Conservation (phyloP, 139 green algal species). For the Auxenochlorella pyrenoidosa region DNA sequence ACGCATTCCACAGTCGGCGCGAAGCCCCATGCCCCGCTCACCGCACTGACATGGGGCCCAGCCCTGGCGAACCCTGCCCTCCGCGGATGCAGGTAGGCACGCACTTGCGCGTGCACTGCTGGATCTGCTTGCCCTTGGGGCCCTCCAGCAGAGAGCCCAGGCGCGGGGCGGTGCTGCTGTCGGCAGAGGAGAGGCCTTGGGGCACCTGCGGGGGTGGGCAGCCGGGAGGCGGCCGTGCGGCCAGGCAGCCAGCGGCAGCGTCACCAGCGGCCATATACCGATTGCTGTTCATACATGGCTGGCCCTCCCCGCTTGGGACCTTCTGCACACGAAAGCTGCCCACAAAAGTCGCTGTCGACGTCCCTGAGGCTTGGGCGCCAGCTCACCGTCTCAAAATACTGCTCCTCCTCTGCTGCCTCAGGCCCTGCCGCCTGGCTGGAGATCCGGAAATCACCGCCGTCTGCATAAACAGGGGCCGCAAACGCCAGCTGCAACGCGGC, state of each 20-base stretch:
- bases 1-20: too few relatives aligned
- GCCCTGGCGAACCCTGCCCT: conserved; percentile 68
- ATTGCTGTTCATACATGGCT: too few relatives aligned
- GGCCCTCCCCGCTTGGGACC: too few relatives aligned
- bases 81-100: conserved; percentile 77
- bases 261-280: too few relatives aligned
- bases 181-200: conserved; percentile 18
- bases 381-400: conserved; percentile 48
- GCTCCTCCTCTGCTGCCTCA: conserved; percentile 25
- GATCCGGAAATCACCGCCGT: conserved; percentile 20
- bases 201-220: background rate
- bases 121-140: conserved; percentile 58
- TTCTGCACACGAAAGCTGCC: too few relatives aligned
- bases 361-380: too few relatives aligned
- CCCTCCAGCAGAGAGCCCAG: conserved; percentile 44
- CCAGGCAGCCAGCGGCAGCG: too few relatives aligned
- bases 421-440: background rate
- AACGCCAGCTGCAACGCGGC: conserved; percentile 9
- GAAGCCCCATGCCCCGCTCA: too few relatives aligned
- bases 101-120: conserved; percentile 75
- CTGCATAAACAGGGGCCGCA: background rate
- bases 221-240: too few relatives aligned
- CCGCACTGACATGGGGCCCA: conserved; percentile 51
- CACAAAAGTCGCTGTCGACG: too few relatives aligned
- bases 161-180: conserved; percentile 29